Conservation (phyloP, 129 eudicot genomes). For the Flaveria linearis region DNA sequence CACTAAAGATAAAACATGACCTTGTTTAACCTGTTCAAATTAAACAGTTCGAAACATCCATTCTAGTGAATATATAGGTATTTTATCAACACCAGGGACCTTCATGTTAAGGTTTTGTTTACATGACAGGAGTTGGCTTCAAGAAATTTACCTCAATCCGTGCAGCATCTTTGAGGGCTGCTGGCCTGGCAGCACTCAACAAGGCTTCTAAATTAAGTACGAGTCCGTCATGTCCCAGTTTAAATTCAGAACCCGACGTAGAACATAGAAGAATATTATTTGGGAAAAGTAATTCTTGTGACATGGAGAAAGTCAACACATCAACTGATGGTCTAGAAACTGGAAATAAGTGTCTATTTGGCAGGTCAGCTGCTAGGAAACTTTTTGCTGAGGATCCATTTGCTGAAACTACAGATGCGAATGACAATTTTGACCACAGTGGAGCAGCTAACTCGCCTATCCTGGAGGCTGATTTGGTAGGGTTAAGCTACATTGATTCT, state of each 20-base stretch:
- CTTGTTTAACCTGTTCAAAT: neutral
- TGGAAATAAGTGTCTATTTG: constrained; percentile 34
- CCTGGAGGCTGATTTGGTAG: constrained; percentile 47
- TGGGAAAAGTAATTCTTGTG: constrained; percentile 33
- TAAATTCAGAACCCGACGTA: constrained; percentile 25
- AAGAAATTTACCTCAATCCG: constrained; percentile 60
- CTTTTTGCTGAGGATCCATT: constrained; percentile 56
- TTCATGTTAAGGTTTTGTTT: constrained; percentile 17
- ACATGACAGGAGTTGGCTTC: constrained; percentile 29
- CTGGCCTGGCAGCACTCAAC: constrained; percentile 71
- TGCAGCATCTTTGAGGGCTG: constrained; percentile 65
- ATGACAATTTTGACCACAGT: constrained; percentile 22
- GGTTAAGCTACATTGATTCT: constrained; percentile 79
- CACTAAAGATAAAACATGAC: neutral
- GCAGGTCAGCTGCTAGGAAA: constrained; percentile 60
- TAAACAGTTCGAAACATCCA: neutral
- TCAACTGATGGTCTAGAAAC: constrained; percentile 26
- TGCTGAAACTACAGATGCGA: constrained; percentile 35
- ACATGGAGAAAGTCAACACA: constrained; percentile 31
- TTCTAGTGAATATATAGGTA: neutral
- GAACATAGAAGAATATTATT: constrained; percentile 31
- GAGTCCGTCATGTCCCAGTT: constrained; percentile 26
- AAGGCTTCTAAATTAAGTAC: constrained; percentile 36
- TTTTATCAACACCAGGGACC: neutral
- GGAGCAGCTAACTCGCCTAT: constrained; percentile 15